These are phyloP conservation scores for Penicillium janthinellum DNA, from an alignment of 2,329 filamentous ascomycete species.

Conservation along the genomic window DNA sequence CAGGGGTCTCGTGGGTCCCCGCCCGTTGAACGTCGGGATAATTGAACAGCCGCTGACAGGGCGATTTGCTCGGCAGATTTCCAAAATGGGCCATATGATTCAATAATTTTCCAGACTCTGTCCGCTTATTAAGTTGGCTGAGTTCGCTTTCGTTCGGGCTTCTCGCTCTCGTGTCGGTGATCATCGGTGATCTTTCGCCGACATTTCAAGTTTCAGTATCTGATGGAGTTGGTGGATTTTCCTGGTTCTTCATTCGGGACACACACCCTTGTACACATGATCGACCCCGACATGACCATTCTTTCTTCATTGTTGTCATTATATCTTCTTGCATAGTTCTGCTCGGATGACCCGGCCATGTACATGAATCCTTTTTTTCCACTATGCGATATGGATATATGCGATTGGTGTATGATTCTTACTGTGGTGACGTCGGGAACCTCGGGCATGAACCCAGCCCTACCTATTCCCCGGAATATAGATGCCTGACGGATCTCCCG, in stretches of 20 bases:
- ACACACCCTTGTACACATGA: slow-evolving; percentile 21
- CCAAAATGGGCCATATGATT: slow-evolving; percentile 83
- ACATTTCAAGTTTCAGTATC: neutral
- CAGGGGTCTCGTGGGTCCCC: neutral
- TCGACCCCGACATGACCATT: slow-evolving; percentile 23
- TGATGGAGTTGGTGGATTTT: slow-evolving; percentile 8
- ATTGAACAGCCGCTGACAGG: neutral
- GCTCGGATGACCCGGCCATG: slow-evolving; percentile 10
- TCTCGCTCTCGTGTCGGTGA: neutral
- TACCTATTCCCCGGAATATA: no score
- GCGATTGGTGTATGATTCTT: neutral
- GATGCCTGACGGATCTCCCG: neutral
- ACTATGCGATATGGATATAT: slow-evolving; percentile 2
- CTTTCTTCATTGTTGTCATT: slow-evolving; percentile 5
- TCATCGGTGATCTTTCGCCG: neutral
- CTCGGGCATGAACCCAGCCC: no score
- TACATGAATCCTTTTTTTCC: slow-evolving; percentile 13
- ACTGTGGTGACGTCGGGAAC: neutral
- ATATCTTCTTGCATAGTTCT: slow-evolving; percentile 17
- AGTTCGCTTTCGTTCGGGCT: slow-evolving; percentile 3
- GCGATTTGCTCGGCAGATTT: slow-evolving; percentile 59
- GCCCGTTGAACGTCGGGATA: neutral
- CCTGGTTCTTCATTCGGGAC: slow-evolving; percentile 10
- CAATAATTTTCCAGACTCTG: slow-evolving; percentile 33
- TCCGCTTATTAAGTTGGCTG: neutral